Evolutionary conservation across 164 flowering plant genomes (phyloP).

Genomic region (Brasenia schreberi): DNA sequence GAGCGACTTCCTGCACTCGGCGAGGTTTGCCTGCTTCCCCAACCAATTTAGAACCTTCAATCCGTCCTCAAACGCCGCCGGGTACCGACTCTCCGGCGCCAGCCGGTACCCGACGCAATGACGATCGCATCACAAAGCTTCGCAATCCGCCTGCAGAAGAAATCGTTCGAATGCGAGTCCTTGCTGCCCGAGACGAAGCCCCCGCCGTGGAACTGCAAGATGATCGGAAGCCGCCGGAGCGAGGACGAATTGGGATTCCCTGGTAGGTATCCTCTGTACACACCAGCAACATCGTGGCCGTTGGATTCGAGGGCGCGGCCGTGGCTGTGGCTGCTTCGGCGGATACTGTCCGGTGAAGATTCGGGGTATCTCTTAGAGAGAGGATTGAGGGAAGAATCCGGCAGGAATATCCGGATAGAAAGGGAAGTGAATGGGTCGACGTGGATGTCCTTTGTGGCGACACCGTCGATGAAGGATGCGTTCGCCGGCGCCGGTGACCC

Average conservation of each 20-base stretch:
- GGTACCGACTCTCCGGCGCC: constrained; percentile 71
- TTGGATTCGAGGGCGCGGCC: constrained; percentile 1
- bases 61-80: constrained; percentile 82
- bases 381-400: constrained; percentile 27
- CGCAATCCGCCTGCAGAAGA: constrained; percentile 65
- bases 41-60: constrained; percentile 75
- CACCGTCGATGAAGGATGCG: constrained; percentile 81
- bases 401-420: constrained; percentile 51
- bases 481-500: constrained; percentile 60
- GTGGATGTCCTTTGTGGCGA: constrained; percentile 91
- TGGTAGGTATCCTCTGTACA: constrained; percentile 37
- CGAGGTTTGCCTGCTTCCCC: constrained; percentile 68
- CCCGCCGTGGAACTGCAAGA: constrained; percentile 79
- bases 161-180: constrained; percentile 60
- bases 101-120: constrained; percentile 69
- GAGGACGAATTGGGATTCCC: neutral
- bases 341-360: neutral
- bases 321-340: constrained; percentile 17
- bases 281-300: constrained; percentile 5
- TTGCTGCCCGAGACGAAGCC: constrained; percentile 73
- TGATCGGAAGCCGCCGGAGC: constrained; percentile 45
- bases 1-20: constrained; percentile 44
- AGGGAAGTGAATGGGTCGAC: constrained; percentile 55
- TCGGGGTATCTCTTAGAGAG: constrained; percentile 3
- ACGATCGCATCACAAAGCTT: constrained; percentile 70